phyloP scores from a whole-genome alignment of 768 basidiomycete genomes.

The Tulasnella calospora region DNA sequence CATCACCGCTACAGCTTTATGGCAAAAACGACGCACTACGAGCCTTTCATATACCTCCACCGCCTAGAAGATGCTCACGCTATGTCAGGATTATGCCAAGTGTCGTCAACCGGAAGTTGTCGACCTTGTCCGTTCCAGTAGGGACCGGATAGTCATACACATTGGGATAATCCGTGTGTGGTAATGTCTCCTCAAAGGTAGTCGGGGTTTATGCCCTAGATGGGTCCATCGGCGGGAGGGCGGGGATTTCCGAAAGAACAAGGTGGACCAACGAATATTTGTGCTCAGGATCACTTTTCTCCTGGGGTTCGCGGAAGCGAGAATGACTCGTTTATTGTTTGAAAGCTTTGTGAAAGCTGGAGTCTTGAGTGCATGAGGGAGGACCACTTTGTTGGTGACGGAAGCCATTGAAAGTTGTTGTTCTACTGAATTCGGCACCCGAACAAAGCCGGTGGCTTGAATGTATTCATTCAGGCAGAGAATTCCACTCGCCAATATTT shows the following conservation, averaged over 20 bases:
- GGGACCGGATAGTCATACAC: constrained; percentile 70
- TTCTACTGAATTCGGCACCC: background rate
- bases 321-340: constrained; percentile 64
- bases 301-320: constrained; percentile 84
- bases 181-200: constrained; percentile 74
- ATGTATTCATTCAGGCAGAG: too few relatives aligned
- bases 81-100: background rate
- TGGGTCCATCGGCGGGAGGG: background rate
- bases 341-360: constrained; percentile 61
- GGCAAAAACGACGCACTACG: constrained; percentile 45
- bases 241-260: too few relatives aligned
- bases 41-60: constrained; percentile 80
- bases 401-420: background rate
- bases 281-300: constrained; percentile 75
- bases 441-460: background rate
- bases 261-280: constrained; percentile 54
- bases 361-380: constrained; percentile 58
- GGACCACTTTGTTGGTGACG: constrained; percentile 47
- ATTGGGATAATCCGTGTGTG: constrained; percentile 60
- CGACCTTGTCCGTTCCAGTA: constrained; percentile 63
- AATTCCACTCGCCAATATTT: too few relatives aligned
- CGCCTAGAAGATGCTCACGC: constrained; percentile 38
- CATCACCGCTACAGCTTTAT: background rate
- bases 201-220: constrained; percentile 64
- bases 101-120: background rate